A percentile compares a stretch with the other conserved stretches of the same genome.
Conservation (phyloP, 495 filamentous ascomycete genomes). For the Halenospora varia region DNA sequence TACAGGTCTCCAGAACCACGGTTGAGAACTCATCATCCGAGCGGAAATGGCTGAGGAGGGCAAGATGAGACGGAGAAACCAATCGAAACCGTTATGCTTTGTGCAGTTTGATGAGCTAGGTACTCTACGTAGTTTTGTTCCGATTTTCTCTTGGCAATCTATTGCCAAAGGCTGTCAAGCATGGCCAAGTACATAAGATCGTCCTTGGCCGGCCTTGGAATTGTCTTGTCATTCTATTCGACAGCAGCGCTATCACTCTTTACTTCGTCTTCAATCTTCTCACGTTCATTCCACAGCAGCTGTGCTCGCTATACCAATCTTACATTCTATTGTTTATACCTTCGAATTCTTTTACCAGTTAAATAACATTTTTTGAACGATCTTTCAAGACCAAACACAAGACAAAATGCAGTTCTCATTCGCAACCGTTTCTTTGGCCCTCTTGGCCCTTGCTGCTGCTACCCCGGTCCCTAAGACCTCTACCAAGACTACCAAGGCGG, state of each 20-base stretch:
- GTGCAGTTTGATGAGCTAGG: background rate
- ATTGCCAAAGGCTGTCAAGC: background rate
- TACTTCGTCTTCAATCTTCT: background rate
- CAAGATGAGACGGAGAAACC: conserved; percentile 18
- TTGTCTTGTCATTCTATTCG: conserved; percentile 11
- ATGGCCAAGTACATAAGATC: conserved; percentile 1
- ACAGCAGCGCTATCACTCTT: conserved; percentile 16
- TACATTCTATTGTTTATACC: conserved; percentile 15
- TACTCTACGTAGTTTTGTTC: background rate
- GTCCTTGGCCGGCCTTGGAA: background rate
- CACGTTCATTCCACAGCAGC: conserved; percentile 16
- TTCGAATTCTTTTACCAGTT: background rate
- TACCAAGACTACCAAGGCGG: conserved; percentile 8
- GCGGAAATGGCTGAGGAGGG: background rate
- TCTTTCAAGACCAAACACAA: conserved; percentile 1
- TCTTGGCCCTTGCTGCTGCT: conserved; percentile 16
- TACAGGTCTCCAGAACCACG: background rate
- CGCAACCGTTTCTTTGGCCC: conserved; percentile 5
- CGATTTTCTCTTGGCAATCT: conserved; percentile 1
- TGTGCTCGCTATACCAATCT: conserved; percentile 10
- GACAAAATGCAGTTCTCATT: conserved; percentile 22
- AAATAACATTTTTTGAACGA: background rate
- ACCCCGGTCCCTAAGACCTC: conserved; percentile 13
- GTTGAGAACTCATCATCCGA: background rate
- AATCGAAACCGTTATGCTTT: conserved; percentile 20